phyloP scores from a whole-genome alignment of 2,329 filamentous ascomycete genomes.

The Pseudogymnoascus sp. region DNA sequence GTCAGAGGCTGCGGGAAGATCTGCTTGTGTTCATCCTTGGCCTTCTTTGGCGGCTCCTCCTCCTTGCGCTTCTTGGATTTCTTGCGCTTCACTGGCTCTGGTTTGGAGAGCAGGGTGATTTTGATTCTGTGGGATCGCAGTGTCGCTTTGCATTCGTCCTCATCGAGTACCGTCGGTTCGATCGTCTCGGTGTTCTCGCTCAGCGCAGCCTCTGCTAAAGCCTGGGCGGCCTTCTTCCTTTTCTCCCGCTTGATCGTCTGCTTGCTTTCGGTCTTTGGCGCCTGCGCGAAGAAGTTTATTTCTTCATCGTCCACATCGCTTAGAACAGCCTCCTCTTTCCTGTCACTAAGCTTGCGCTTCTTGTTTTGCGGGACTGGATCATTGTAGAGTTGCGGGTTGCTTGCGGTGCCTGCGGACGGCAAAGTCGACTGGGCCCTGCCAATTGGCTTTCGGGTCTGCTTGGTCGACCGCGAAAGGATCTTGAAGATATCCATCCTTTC shows the following conservation, averaged over 20 bases:
- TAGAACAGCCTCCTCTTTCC: conserved; percentile 23
- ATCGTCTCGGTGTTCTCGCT: background rate
- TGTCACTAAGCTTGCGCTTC: conserved; percentile 48
- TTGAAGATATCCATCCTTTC: conserved; percentile 55
- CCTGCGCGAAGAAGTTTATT: conserved; percentile 49
- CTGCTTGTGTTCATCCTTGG: conserved; percentile 46
- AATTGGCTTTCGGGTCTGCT: conserved; percentile 36
- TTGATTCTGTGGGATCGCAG: conserved; percentile 78
- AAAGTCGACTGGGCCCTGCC: conserved; percentile 36
- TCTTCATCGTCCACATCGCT: conserved; percentile 34
- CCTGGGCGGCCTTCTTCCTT: conserved; percentile 14
- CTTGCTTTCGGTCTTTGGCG: conserved; percentile 30
- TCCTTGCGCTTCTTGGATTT: conserved; percentile 49
- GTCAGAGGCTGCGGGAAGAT: conserved; percentile 74
- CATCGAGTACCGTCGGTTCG: conserved; percentile 40
- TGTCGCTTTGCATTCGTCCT: conserved; percentile 65
- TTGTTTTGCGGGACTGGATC: conserved; percentile 41
- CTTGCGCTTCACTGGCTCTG: conserved; percentile 39
- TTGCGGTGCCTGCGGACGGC: conserved; percentile 56
- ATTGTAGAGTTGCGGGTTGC: conserved; percentile 64
- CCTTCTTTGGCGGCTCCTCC: conserved; percentile 33
- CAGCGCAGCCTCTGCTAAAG: conserved; percentile 6
- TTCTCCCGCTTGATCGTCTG: conserved; percentile 19
- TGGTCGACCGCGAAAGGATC: conserved; percentile 63
- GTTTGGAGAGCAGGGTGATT: conserved; percentile 60